A percentile compares a stretch with the other conserved stretches of the same genome.
phyloP scores from a whole-genome alignment of 78 protist species.

The Diacronema lutheri region DNA sequence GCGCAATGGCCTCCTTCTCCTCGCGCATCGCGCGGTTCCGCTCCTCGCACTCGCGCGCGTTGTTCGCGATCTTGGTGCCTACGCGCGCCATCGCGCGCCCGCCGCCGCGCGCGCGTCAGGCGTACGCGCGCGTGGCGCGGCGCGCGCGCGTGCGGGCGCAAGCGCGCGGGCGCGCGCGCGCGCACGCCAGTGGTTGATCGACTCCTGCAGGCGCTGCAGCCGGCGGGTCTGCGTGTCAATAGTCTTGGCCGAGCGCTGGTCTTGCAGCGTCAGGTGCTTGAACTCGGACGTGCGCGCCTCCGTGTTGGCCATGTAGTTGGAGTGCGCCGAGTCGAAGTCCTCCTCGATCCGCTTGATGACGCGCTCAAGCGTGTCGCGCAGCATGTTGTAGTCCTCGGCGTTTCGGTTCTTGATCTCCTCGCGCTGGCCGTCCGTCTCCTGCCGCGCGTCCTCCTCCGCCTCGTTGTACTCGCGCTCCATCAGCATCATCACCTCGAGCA shows the following conservation, averaged over 20 bases:
- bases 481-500: constrained; percentile 34
- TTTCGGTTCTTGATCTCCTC: constrained; percentile 55
- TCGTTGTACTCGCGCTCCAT: constrained; percentile 45
- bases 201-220: constrained; percentile 55
- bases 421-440: constrained; percentile 22
- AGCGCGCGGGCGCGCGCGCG: no score
- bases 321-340: constrained; percentile 36
- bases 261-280: constrained; percentile 2
- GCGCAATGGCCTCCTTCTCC: constrained; percentile 15
- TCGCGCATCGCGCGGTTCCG: constrained; percentile 49
- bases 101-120: no score
- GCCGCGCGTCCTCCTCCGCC: constrained; percentile 32
- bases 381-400: constrained; percentile 53
- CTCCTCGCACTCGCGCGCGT: constrained; percentile 52
- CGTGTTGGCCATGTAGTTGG: constrained; percentile 43
- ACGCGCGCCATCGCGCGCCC: no score
- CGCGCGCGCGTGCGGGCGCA: no score
- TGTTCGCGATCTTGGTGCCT: constrained; percentile 33
- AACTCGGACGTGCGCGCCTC: constrained; percentile 27
- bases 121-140: no score
- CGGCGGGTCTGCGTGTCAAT: constrained; percentile 32
- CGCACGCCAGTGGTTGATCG: constrained; percentile 36
- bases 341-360: constrained; percentile 32
- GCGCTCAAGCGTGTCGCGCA: constrained; percentile 46
- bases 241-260: not conserved